These are phyloP conservation scores for Fusarium goolgardi DNA, from an alignment of 2,329 filamentous ascomycete species.

Conservation along the genomic window DNA sequence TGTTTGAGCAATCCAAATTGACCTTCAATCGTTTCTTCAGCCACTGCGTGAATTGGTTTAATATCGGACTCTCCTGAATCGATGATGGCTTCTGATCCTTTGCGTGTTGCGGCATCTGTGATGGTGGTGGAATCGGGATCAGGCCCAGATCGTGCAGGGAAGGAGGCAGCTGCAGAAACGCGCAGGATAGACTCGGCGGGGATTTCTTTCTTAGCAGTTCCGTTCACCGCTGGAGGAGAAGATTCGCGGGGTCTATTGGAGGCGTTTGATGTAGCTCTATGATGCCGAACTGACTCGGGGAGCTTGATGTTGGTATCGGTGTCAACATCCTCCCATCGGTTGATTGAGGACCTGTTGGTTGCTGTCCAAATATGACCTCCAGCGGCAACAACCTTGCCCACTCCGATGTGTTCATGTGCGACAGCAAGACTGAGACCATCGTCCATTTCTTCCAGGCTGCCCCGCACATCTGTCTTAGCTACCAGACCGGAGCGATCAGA, in stretches of 20 bases:
- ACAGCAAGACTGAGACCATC: conserved; percentile 92
- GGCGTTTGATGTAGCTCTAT: conserved; percentile 60
- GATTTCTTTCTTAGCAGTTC: conserved; percentile 70
- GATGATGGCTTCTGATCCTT: conserved; percentile 48
- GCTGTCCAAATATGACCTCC: conserved; percentile 89
- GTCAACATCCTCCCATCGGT: conserved; percentile 89
- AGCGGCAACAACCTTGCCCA: conserved; percentile 74
- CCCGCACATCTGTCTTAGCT: conserved; percentile 93
- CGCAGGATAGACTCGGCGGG: conserved; percentile 81
- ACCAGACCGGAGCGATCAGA: conserved; percentile 91
- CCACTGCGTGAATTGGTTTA: conserved; percentile 74
- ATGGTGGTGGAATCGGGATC: conserved; percentile 67
- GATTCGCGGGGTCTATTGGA: conserved; percentile 52
- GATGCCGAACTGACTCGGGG: conserved; percentile 64
- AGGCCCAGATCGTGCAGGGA: conserved; percentile 68
- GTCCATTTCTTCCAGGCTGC: conserved; percentile 74
- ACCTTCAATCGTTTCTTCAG: conserved; percentile 88
- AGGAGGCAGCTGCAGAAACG: conserved; percentile 84
- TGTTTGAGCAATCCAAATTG: conserved; percentile 97
- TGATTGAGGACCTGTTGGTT: conserved; percentile 90
- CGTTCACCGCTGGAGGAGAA: conserved; percentile 51
- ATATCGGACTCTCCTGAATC: conserved; percentile 50
- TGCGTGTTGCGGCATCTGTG: conserved; percentile 58
- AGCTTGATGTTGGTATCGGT: conserved; percentile 77
- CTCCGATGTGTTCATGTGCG: conserved; percentile 89